Percentiles rank a stretch among this genome's conserved stretches.
Evolutionary conservation across 306 rosid species (phyloP).

Genomic region (Dalbergia cultrata): DNA sequence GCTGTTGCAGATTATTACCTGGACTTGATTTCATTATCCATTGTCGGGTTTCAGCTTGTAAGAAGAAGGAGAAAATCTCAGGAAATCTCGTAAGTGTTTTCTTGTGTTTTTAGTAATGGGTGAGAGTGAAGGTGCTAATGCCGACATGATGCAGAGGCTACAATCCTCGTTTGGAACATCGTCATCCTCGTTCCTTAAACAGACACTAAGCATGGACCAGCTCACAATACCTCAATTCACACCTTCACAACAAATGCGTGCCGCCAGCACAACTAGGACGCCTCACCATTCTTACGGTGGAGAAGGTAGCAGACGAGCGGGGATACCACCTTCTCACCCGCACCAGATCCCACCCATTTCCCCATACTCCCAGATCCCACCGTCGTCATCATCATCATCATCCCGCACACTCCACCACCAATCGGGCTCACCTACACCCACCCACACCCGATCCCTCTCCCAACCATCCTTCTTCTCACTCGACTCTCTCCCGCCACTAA

Average conservation of each 20-base stretch:
- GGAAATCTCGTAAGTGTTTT: no score
- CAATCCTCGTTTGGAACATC: conserved; percentile 77
- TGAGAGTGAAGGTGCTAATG: conserved; percentile 70
- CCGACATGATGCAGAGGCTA: conserved; percentile 73
- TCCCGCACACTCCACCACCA: conserved; percentile 43
- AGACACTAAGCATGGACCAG: conserved; percentile 69
- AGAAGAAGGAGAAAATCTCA: no score
- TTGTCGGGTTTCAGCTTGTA: neutral
- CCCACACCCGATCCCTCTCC: conserved; percentile 88
- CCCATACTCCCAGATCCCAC: conserved; percentile 91
- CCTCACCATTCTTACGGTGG: conserved; percentile 47
- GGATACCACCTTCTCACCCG: conserved; percentile 88
- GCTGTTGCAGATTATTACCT: neutral
- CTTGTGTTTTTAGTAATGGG: conserved; percentile 56
- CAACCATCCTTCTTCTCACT: conserved; percentile 80
- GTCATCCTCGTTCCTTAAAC: conserved; percentile 70
- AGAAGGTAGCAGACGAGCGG: conserved; percentile 52
- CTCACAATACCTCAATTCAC: conserved; percentile 67
- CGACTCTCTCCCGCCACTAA: conserved; percentile 85
- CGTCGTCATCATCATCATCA: conserved; percentile 30
- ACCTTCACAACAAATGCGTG: conserved; percentile 65
- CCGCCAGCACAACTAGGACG: conserved; percentile 30
- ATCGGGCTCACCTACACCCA: conserved; percentile 59
- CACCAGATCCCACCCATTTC: conserved; percentile 93
- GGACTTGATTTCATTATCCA: neutral